Base-by-base conservation (phyloP, 768 basidiomycete genomes). In the Termitomyces sp. region DNA sequence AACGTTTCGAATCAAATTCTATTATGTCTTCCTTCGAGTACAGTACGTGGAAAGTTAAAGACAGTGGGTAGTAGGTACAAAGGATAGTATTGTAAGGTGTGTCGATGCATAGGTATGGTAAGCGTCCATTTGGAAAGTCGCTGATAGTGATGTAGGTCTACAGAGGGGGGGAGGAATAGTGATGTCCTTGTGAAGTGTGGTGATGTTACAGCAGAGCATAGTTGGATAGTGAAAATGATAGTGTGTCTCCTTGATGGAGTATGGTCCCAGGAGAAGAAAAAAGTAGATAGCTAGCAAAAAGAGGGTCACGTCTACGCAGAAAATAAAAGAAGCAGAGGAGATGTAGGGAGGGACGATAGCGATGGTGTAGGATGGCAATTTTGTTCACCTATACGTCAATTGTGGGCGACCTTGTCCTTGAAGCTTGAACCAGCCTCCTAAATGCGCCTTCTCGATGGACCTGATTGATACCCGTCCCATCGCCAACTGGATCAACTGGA, bases 371-470 rank as follows among this genome's bases (percentile, higher is more conserved):
- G 44, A n/a, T 33, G 49, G 36, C 50, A 28, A 16, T 20, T 28
- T 13, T 43, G 46, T 40, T 32, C 36, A 14, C 43, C 59, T 61
- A 64, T 36, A 62, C 63, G 33, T 65, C 66, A 33, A 62, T 63
- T 35, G 55, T 58, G 43, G 60, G 59, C n/a, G 61, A 57, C 8
- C 56, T 60, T 53, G 71, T 68, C 57, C 64, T 66, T 33, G 71
- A 72, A 61, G 69, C 66, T 32, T 69, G 64, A 23, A 73, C 70
- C 40, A 73, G 65, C 57, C 71, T 63, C 61, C 68, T 68, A 35
- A 75, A 68, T 38, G 71, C 64, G 47, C 68, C 71, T 9, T 67
- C 60, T 20, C 66, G 70, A 23, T 69, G 60, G 7, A 63, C 62
- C 9, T 62, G 61, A 30, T 58, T 60, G 30, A 56, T 55, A 18